Conservation (phyloP, 257 asterid genomes). For the Nicotiana otophora region DNA sequence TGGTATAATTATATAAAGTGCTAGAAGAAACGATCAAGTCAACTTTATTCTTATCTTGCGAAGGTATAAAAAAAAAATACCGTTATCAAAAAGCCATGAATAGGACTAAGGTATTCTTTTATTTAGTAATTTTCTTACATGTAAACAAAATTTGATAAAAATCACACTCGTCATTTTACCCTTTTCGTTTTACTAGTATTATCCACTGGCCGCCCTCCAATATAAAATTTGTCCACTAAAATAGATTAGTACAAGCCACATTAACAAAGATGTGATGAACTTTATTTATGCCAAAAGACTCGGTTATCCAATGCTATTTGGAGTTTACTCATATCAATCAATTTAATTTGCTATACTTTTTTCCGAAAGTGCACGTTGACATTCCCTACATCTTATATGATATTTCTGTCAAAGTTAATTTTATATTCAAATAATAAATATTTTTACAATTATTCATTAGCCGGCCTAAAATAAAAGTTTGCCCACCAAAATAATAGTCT, state of each 20-base stretch:
- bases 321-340: background rate
- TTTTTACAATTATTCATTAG: constrained; percentile 1
- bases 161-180: background rate
- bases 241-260: no score
- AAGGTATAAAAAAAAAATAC: no score
- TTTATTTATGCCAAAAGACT: background rate
- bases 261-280: background rate
- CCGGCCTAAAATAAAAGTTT: background rate
- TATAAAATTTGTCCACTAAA: constrained; percentile 2
- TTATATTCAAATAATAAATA: background rate
- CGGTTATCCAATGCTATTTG: background rate
- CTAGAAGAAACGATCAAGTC: no score
- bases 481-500: background rate
- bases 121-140: background rate
- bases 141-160: background rate
- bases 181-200: background rate
- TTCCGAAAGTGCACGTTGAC: background rate
- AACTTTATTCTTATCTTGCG: no score
- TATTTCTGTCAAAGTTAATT: background rate
- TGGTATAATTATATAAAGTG: no score
- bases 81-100: no score
- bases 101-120: background rate
- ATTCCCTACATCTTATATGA: background rate
- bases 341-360: background rate
- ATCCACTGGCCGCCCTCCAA: constrained; percentile 5